Base-by-base conservation (phyloP, 2,329 filamentous ascomycete species). In the Alternaria rosae region DNA sequence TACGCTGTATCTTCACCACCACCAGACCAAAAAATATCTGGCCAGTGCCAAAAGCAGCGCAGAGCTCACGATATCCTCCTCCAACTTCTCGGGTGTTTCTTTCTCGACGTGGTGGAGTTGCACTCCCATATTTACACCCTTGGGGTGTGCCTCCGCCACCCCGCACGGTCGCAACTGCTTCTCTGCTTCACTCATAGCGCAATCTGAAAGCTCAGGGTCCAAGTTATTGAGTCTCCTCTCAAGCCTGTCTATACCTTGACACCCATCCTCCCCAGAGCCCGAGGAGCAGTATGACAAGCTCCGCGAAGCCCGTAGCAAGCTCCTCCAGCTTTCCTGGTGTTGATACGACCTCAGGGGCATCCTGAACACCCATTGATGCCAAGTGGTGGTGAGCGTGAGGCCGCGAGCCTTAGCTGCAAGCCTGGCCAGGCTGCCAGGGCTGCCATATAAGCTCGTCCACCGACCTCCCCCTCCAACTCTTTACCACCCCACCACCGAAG, bases 301-400 rank as follows among this genome's bases (percentile, higher is more conserved):
- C 30, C 43, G 20, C 32, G 41, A 30, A 15, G 51, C 41, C 35
- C 41, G 17, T 25, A 35, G 54, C 52, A 67, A 44, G 32, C 23
- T 56, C 44, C 32, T 54, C 61, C 38, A 54, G 60, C 20, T 67
- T 61, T 57, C 42, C 61, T 15, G 48, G 48, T 61, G 11, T 54
- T 20, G 26, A 59, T 48, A 51, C 53, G 32, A 47, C 57, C 42
- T 23, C n/a, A 21, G n/a, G 47, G 48, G 32, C 52, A 43, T 53
- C 30, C 32, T 58, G 44, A 38, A 62, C 35, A 30, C 21, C 43
- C 23, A 20, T 12, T 11, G 26, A 43, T 61, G 43, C 25, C 44
- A 30, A 4, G 10, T n/a, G 15, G 17, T 26, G 50, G 63, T 68
- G 61, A 66, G 51, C 10, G 32, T 51, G 52, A 38, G 41, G 47